Evolutionary conservation across 1,139 yeast genomes (phyloP).

Genomic region (Blastobotrys malaysiensis): DNA sequence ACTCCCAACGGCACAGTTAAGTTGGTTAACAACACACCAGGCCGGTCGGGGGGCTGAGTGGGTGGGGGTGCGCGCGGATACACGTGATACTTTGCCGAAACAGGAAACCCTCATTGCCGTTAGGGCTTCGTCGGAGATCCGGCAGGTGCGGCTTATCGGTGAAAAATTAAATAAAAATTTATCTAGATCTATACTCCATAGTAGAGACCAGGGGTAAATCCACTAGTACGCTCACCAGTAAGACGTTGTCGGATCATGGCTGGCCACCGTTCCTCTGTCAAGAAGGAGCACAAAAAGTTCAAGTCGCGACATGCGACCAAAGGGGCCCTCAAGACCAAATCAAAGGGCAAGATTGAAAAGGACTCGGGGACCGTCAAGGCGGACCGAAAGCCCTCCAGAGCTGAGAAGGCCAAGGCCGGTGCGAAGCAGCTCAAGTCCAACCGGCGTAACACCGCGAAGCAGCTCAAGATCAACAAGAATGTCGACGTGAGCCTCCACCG

Average conservation of each 20-base stretch:
- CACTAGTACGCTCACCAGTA: no score
- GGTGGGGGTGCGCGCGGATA: background rate
- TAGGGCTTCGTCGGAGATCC: background rate
- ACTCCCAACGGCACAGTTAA: background rate
- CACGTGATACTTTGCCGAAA: background rate
- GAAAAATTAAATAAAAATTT: background rate
- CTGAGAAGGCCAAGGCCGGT: slow-evolving; percentile 78
- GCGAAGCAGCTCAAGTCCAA: slow-evolving; percentile 65
- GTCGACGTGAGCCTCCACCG: slow-evolving; percentile 42
- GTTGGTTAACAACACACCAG: background rate
- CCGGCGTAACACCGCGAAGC: slow-evolving; percentile 74
- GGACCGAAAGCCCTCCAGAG: slow-evolving; percentile 47
- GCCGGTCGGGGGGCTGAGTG: background rate
- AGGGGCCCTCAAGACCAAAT: slow-evolving; percentile 70
- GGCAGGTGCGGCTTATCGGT: background rate
- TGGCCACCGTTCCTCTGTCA: slow-evolving; percentile 69
- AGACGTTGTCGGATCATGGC: no score
- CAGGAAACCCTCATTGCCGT: background rate
- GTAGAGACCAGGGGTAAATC: slow-evolving; percentile 1
- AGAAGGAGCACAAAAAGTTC: slow-evolving; percentile 82
- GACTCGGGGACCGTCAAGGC: slow-evolving; percentile 39
- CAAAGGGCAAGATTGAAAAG: slow-evolving; percentile 87
- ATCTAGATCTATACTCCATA: no score
- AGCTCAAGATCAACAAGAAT: slow-evolving; percentile 69
- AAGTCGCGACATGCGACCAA: slow-evolving; percentile 91